Evolutionary conservation across 2,329 filamentous ascomycete genomes (phyloP), one percentile per base, ranked within the genome.

Genomic region (Pseudocercospora eumusae): DNA sequence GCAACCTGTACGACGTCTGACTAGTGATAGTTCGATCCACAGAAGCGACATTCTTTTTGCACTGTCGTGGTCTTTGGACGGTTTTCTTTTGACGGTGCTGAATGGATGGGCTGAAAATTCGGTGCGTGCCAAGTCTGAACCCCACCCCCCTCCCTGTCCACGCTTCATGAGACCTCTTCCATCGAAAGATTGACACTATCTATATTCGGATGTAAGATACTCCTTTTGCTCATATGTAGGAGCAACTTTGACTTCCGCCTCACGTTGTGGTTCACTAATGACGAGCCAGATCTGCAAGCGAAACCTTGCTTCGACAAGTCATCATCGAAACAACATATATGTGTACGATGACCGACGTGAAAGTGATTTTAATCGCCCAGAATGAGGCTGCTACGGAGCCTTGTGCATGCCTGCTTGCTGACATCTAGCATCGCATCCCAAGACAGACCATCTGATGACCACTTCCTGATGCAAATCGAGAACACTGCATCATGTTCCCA

Each of bases 1-100:
- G 4, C 6, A 5, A 10, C 4, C 15, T 8, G 2, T 5, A 5
- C 2, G 3, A 20, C 27, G 4, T n/a, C 36, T 47, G 20, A 54
- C 25, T n/a, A 7, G 13, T 1, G 3, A 21, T 21, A 60, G 57
- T 62, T 62, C 60, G 60, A 62, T 62, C 60, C 60, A 62, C 60
- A 62, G 60, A 62, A 52, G 60, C 60, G 60, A 62, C 60, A 62
- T 15, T 42, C 27, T 58, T 59, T 63, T 63, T 59, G 54, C 28
- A n/a, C 1, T 9, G 28, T 28, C 13, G 11, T 21, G 6, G 11
- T 5, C 11, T 13, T 20, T 49, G 7, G 13, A 44, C 4, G 2
- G 2, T 49, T 49, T 49, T 9, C 3, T 21, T 49, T 47, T n/a
- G n/a, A n/a, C n/a, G n/a, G n/a, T n/a, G n/a, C n/a, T n/a, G n/a